These are phyloP conservation scores for Aspergillus quadrilineatus DNA, from an alignment of 2,329 filamentous ascomycete species.

Conservation along the genomic window DNA sequence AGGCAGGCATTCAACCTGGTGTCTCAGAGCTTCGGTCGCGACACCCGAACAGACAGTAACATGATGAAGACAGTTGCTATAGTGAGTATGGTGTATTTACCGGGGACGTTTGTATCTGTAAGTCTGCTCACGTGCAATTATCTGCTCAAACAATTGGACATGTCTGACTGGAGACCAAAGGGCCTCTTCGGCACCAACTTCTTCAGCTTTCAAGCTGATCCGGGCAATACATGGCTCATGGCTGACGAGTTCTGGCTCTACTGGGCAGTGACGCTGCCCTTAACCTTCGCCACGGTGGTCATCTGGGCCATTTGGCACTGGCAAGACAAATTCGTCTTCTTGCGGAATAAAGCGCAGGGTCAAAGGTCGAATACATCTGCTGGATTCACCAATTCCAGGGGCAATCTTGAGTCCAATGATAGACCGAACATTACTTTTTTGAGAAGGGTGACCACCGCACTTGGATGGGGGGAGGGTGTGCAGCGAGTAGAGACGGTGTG, in stretches of 20 bases:
- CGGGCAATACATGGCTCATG: conserved; percentile 23
- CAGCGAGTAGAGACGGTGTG: conserved; percentile 7
- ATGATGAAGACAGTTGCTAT: conserved; percentile 34
- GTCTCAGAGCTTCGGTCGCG: conserved; percentile 29
- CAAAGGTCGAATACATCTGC: not conserved
- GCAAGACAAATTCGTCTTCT: not conserved
- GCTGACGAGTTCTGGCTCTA: conserved; percentile 33
- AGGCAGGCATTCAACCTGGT: conserved; percentile 37
- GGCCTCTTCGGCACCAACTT: conserved; percentile 39
- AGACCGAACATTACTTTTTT: not conserved
- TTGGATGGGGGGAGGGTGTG: not conserved
- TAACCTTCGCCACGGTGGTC: conserved; percentile 28
- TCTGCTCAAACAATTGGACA: not conserved
- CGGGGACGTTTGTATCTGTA: conserved; percentile 33
- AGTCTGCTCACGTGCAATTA: not conserved
- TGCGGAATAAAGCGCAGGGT: not conserved
- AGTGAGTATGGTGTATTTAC: conserved; percentile 30
- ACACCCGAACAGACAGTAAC: conserved; percentile 25
- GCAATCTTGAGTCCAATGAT: not conserved
- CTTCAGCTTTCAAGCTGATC: conserved; percentile 27
- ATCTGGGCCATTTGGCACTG: conserved; percentile 28
- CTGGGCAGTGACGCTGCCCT: conserved; percentile 31
- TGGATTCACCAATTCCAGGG: not conserved
- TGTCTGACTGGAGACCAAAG: conserved; percentile 12
- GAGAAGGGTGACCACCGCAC: not conserved